These are phyloP conservation scores for Sclerotinia sclerotiorum DNA, from an alignment of 2,329 filamentous ascomycete species.

Conservation along the genomic window DNA sequence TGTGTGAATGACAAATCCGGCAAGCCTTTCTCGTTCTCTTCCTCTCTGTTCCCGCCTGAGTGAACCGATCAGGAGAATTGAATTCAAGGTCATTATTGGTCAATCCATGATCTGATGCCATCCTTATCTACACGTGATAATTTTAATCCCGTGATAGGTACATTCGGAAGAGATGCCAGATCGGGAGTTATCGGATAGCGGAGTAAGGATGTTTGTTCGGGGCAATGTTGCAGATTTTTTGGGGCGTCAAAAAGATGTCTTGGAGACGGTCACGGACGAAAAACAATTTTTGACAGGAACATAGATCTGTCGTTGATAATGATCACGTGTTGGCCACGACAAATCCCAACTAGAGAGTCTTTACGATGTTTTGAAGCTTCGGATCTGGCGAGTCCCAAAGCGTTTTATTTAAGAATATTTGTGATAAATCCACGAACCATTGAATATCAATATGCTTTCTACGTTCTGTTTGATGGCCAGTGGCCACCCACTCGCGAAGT, in stretches of 20 bases:
- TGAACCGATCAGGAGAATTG: slow-evolving; percentile 22
- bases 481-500: background rate
- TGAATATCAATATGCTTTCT: background rate
- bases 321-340: slow-evolving; percentile 3
- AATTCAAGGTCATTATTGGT: slow-evolving; percentile 18
- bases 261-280: slow-evolving; percentile 9
- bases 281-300: slow-evolving; percentile 1
- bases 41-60: slow-evolving; percentile 19
- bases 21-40: slow-evolving; percentile 21
- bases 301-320: background rate
- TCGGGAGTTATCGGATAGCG: slow-evolving; percentile 2
- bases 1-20: slow-evolving; percentile 22
- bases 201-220: slow-evolving; percentile 3
- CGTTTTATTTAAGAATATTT: background rate
- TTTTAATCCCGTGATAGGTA: background rate
- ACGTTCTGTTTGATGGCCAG: background rate
- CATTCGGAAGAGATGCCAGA: background rate
- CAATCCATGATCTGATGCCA: slow-evolving; percentile 5
- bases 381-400: background rate
- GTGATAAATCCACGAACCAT: background rate
- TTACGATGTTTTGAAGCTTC: background rate
- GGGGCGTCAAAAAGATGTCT: slow-evolving; percentile 9
- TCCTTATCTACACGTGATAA: slow-evolving; percentile 24
- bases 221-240: slow-evolving; percentile 6
- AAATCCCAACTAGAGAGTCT: background rate